A percentile compares a stretch with the other conserved stretches of the same genome.
phyloP scores from a whole-genome alignment of 257 asterid species.

The Gynochthodes officinalis region DNA sequence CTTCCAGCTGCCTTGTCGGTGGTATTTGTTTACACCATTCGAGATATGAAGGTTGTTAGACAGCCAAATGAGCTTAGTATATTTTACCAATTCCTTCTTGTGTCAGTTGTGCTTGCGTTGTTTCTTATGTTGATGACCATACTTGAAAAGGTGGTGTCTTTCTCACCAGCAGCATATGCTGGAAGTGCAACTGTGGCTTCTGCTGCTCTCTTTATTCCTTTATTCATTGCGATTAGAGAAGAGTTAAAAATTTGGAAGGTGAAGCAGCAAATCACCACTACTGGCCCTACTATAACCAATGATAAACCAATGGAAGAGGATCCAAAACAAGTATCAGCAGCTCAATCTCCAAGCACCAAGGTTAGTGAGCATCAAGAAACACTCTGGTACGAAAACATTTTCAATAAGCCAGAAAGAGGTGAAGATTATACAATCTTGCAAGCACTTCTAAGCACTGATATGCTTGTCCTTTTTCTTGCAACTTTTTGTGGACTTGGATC shows the following conservation, averaged over 20 bases:
- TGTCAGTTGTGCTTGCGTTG: constrained; percentile 52
- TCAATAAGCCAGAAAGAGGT: constrained; percentile 22
- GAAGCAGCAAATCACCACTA: constrained; percentile 6
- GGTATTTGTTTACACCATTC: constrained; percentile 68
- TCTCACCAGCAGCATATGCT: constrained; percentile 61
- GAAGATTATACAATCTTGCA: constrained; percentile 21
- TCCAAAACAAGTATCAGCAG: neutral
- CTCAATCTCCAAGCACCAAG: neutral
- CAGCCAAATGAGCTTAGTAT: constrained; percentile 42
- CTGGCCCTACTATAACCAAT: constrained; percentile 24
- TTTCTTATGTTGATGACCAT: constrained; percentile 72
- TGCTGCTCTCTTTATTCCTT: constrained; percentile 53
- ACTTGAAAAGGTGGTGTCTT: constrained; percentile 37
- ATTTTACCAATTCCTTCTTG: constrained; percentile 52
- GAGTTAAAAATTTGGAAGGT: constrained; percentile 37
- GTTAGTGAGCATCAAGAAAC: neutral
- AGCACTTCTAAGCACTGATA: constrained; percentile 22
- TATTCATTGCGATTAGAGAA: constrained; percentile 52
- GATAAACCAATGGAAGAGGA: constrained; percentile 13
- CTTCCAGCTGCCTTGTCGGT: constrained; percentile 84
- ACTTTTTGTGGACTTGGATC: constrained; percentile 26
- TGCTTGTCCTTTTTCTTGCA: constrained; percentile 19
- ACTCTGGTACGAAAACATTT: constrained; percentile 20
- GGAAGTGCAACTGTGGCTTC: constrained; percentile 60
- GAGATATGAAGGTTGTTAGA: constrained; percentile 52